Evolutionary conservation across 2,329 filamentous ascomycete species (phyloP), one percentile per base, ranked within the genome.

Genomic region (Nemania sp.): DNA sequence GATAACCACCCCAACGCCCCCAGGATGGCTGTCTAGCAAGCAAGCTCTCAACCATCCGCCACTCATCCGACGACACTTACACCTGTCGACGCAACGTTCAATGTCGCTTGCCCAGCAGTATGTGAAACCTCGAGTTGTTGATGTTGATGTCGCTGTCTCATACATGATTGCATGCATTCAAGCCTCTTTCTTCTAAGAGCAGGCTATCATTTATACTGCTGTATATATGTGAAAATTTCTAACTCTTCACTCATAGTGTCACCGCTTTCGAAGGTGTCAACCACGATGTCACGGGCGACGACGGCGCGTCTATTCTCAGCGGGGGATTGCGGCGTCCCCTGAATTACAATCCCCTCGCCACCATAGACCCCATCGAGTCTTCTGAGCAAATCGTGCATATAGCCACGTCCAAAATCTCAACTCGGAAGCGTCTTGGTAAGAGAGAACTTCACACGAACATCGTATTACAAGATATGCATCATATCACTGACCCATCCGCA

Each of bases 71-170:
- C 22, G 46, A n/a, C 11, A 45, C 28, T 33, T 41, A 31, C 22
- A 31, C 23, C 19, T 17, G 33, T 55, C 9, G 19, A 19, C 8
- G 31, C 9, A 45, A 41, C 17, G 46, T 44, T 55, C 59, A 42
- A 76, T 76, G 73, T 76, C 73, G 60, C 70, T 76, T 55, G 73
- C 70, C 59, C 73, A 75, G 57, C 73, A 75, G 54, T 57, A 54
- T 2, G 54, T 30, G n/a, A n/a, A n/a, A n/a, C n/a, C n/a, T n/a
- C n/a, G n/a, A n/a, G n/a, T n/a, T n/a, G n/a, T n/a, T n/a, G n/a
- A n/a, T n/a, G n/a, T n/a, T n/a, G n/a, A n/a, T n/a, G n/a, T n/a
- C n/a, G n/a, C n/a, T n/a, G n/a, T n/a, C n/a, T n/a, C n/a, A n/a
- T n/a, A n/a, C n/a, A n/a, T n/a, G n/a, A n/a, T n/a, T 9, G 17